These are phyloP conservation scores for Aspergillus floridensis DNA, from an alignment of 2,329 filamentous ascomycete species.

Conservation along the genomic window DNA sequence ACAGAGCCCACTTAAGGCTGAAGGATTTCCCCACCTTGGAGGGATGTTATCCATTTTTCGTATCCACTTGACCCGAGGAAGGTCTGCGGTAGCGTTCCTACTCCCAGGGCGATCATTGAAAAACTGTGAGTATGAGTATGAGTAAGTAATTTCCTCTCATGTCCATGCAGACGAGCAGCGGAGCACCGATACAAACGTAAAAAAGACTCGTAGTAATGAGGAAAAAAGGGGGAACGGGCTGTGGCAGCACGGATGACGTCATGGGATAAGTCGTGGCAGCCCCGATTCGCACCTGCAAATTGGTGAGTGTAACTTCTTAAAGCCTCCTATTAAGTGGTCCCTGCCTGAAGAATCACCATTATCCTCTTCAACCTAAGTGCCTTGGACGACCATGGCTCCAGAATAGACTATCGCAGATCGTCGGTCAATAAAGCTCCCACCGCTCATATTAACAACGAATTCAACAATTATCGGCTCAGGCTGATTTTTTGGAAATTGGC, in stretches of 20 bases:
- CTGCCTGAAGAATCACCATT: too few species aligned
- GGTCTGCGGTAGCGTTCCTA: not conserved
- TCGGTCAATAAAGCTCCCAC: too few species aligned
- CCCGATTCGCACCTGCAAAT: not conserved
- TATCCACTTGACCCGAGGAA: not conserved
- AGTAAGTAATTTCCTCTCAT: too few species aligned
- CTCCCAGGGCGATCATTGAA: not conserved
- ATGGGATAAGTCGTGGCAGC: not conserved
- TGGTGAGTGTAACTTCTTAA: too few species aligned
- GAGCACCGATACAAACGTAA: too few species aligned
- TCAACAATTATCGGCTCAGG: not conserved
- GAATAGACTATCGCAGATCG: too few species aligned
- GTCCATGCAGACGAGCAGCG: too few species aligned
- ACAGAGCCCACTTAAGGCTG: not conserved
- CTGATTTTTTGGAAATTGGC: not conserved
- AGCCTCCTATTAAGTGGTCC: too few species aligned
- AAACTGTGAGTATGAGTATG: not conserved
- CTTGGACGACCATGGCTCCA: not conserved
- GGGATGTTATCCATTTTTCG: not conserved
- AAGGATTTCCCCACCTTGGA: not conserved
- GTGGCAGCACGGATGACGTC: not conserved
- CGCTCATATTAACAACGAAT: not conserved
- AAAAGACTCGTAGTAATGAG: not conserved
- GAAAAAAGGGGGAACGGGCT: not conserved
- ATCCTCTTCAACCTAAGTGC: too few species aligned